Base-by-base conservation (phyloP, 2,329 filamentous ascomycete genomes). In the Pseudocercospora vitis region DNA sequence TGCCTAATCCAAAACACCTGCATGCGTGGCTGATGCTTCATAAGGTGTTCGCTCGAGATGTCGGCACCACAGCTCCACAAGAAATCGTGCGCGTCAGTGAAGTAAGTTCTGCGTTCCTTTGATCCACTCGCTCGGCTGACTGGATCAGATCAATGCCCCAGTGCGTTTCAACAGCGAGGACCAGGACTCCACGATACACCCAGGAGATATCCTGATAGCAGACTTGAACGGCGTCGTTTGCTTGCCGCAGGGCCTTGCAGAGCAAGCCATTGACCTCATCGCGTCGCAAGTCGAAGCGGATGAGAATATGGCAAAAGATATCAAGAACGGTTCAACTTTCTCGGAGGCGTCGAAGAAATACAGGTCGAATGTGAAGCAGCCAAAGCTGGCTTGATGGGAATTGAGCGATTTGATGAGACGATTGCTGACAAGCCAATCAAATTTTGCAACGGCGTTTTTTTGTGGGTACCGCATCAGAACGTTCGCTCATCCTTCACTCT, bases 181-280 rank as follows among this genome's bases (percentile, higher is more conserved):
- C 1, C 65, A 70, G 47, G 65, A 69, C 1, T 57, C 59, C 1
- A 56, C 49, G n/a, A 67, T 73, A n/a, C 37, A 64, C 9, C 70
- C 70, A 2, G 71, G 69, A 0, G 71, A 74, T 45, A 70, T 70
- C 49, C 51, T 74, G 8, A 66, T 73, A 14, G 71, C 61, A 1
- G 71, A 73, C 53, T 40, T 72, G 19, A 71, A 74, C 52, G 71
- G 71, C 8, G 70, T 74, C 3, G 70, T 73, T 1, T 67, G 65
- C 54, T 45, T 73, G 32, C 71, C 65, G 24, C 56, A 63, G 26
- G 53, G 26, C 1, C 49, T 67, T 5, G 65, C 62, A 1, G 61
- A 63, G 39, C 57, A 64, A 44, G 60, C 59, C 16, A 33, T 66
- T 19, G 63, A 67, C 7, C 57, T 67, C 21, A 66, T 68, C 18